Conservation (phyloP, 192 early-diverging fungal genomes). For the Entrophospora sp. region DNA sequence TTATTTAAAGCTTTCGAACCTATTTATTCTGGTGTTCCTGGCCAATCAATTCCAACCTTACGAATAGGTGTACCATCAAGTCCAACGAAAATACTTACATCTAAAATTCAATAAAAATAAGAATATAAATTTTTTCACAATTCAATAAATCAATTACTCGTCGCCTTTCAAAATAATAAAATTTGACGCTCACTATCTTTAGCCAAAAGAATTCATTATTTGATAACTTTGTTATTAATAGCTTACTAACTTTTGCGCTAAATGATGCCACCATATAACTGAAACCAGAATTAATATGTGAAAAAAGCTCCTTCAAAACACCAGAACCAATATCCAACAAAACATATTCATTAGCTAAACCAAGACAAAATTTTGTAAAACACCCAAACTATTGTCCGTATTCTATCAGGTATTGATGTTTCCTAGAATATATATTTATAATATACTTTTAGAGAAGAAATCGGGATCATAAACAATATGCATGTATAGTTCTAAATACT, state of each 20-base stretch:
- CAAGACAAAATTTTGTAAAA: constrained; percentile 55
- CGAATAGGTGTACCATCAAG: constrained; percentile 47
- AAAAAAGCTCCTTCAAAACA: constrained; percentile 45
- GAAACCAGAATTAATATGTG: constrained; percentile 30
- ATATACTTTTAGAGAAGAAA: background rate
- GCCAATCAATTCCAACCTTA: constrained; percentile 53
- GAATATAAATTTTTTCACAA: no score
- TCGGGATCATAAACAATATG: no score
- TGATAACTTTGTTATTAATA: constrained; percentile 49
- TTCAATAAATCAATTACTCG: no score
- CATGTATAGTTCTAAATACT: constrained; percentile 25
- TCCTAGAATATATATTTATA: constrained; percentile 53
- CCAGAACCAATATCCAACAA: constrained; percentile 52
- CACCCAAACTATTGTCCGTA: constrained; percentile 74
- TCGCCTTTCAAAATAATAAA: no score
- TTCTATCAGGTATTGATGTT: constrained; percentile 56
- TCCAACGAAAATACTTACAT: constrained; percentile 49
- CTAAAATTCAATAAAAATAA: no score
- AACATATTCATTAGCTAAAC: constrained; percentile 52
- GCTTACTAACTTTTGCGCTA: constrained; percentile 42
- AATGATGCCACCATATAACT: constrained; percentile 34
- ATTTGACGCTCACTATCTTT: constrained; percentile 40
- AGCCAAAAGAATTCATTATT: constrained; percentile 56
- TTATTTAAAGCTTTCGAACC: constrained; percentile 23
- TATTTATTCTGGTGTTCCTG: constrained; percentile 50